Base-by-base conservation (phyloP, 345 rosid species). In the Hevea brasiliensis region DNA sequence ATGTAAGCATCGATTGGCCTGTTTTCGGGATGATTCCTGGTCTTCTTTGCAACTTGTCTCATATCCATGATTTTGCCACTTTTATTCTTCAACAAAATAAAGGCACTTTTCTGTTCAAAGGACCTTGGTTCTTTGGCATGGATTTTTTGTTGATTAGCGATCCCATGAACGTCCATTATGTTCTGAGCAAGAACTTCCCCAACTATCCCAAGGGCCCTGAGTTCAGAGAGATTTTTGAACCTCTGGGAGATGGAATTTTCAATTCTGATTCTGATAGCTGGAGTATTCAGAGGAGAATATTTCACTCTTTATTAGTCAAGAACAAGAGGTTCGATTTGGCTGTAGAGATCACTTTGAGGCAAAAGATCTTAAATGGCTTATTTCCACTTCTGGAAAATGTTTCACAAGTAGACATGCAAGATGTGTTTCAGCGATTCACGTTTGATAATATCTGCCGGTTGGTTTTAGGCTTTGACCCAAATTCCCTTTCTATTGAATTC, bases 201-300 rank as follows among this genome's bases (percentile, higher is more conserved):
- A 78, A 75, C 70, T 78, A 74, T 6, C 64, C 45, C 0, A 78
- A 72, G 10, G 82, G 80, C 1, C 13, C 61, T 0, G 77, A 79
- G 7, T 70, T 56, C 42, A 72, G 50, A 29, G 45, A 72, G 21
- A 63, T 78, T 9, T 68, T 76, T 11, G 76, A 79, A 27, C 59
- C 55, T 0, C 9, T 72, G 7, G 80, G 82, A 14, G 76, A 78
- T 18, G 78, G 80, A 0, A 54, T 77, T 8, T 17, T 81, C 63
- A 81, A 58, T 72, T 32, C 37, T 32, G 37, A 32, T 32, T 32
- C 37, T 32, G 37, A 32, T 32, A 32, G 37, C 37, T 32, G 82
- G 85, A 79, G 64, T 57, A 27, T 0, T 2, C 75, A 69, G 15
- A 58, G 79, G 67, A 82, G 44, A 56, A 4, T 65, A 0, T 20